Percentiles rank a stretch among this genome's conserved stretches.
phyloP scores from a whole-genome alignment of 495 filamentous ascomycete genomes.

The Penicillium odoratum region DNA sequence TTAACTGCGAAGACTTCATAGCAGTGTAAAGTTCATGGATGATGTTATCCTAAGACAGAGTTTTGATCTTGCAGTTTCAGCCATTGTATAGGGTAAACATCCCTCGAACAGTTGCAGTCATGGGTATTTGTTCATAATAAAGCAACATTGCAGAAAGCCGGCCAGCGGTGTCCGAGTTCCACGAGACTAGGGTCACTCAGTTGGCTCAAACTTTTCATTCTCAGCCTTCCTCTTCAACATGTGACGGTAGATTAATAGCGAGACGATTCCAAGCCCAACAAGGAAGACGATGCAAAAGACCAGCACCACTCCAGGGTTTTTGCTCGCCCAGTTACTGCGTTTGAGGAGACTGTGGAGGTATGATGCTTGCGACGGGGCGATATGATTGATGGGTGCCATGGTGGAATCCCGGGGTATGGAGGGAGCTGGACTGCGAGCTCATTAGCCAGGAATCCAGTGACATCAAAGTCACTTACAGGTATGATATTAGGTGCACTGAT shows the following conservation, averaged over 20 bases:
- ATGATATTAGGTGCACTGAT: neutral
- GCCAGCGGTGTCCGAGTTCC: neutral
- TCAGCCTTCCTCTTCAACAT: conserved; percentile 38
- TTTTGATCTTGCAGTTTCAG: too few species aligned
- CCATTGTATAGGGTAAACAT: neutral
- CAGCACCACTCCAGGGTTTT: conserved; percentile 52
- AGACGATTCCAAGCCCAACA: conserved; percentile 42
- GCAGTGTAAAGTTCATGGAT: neutral
- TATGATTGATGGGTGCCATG: neutral
- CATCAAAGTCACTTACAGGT: neutral
- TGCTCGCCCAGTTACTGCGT: conserved; percentile 49
- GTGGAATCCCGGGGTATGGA: neutral
- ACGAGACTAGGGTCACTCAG: neutral
- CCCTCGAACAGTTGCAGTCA: neutral
- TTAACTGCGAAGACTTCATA: neutral
- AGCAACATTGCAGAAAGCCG: neutral
- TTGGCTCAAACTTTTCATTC: conserved; percentile 29
- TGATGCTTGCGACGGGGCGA: neutral
- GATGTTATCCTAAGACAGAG: neutral
- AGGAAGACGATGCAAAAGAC: conserved; percentile 56
- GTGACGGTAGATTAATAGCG: conserved; percentile 46
- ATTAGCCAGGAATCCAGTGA: neutral
- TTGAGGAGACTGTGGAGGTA: conserved; percentile 26
- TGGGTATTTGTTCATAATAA: neutral
- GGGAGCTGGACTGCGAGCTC: neutral